Base-by-base conservation (phyloP, 202 grass and related monocot species). In the Miscanthus sacchariflorus region DNA sequence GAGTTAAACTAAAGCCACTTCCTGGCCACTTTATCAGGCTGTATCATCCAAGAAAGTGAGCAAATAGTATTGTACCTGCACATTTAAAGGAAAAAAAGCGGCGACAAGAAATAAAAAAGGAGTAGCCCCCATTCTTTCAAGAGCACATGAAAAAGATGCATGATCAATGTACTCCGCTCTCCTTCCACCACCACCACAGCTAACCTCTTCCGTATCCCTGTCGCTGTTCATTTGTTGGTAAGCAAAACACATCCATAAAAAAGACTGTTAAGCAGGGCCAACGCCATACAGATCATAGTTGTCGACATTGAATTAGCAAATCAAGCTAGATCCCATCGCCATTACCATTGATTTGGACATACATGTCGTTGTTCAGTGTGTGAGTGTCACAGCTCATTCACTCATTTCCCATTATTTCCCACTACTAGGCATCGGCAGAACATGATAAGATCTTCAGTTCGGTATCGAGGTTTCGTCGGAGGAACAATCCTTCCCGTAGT, bases 171-270 rank as follows among this genome's bases (percentile, higher is more conserved):
- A 8, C 38, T 58, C 52, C 44, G 25, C 21, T 68, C 70, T 68
- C 44, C 65, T 30, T 90, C 36, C 68, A 24, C 24, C 44, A 27
- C 80, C 68, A 58, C 45, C 45, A 52, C 73, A 50, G 73, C 59
- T 65, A 88, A 64, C 58, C n/a, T 75, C 38, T 52, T 27, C 76
- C 82, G 82, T 80, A 75, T 59, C 12, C 50, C 11, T 85, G 65
- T 82, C 72, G 67, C 50, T 82, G 66, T 82, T 91, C 21, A 81
- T 78, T 24, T 66, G 71, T 38, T 73, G 82, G 86, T 84, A 77
- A 76, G 73, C 73, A 28, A 52, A 52, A 3, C 73, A 61, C 63
- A 10, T 13, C 61, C 70, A 81, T 84, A 81, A 81, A 69, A 61
- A 69, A 61, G 70, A 46, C 27, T 76, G 24, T 72, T 83, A 83